phyloP scores from a whole-genome alignment of 169 alveolate genomes.

The Eimeria acervulina region DNA sequence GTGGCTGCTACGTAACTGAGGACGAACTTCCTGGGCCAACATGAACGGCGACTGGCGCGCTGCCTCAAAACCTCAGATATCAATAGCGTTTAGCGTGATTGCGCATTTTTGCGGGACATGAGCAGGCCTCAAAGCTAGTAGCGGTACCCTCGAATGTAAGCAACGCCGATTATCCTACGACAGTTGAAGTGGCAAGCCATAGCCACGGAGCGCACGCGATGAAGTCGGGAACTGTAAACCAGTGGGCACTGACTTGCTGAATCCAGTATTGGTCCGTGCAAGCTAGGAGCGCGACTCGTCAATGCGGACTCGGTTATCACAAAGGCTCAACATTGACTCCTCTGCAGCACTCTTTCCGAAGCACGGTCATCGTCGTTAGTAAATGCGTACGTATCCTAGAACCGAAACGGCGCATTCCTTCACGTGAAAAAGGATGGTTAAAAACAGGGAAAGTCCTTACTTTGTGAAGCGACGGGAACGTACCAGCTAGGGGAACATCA shows the following conservation, averaged over 20 bases:
- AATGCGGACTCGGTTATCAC: neutral
- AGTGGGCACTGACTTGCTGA: neutral
- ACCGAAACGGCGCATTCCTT: neutral
- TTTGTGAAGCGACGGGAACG: neutral
- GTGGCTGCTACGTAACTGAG: neutral
- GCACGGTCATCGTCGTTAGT: neutral
- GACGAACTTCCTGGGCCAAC: constrained; percentile 10
- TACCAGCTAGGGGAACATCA: neutral
- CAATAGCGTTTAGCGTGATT: neutral
- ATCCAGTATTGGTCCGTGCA: neutral
- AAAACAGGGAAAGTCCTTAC: neutral
- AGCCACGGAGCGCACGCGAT: neutral
- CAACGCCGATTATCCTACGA: neutral
- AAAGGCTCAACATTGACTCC: neutral
- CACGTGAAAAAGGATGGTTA: neutral
- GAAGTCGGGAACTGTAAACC: neutral
- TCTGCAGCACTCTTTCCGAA: neutral
- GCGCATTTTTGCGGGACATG: neutral
- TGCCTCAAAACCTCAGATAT: neutral
- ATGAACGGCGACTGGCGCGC: no score
- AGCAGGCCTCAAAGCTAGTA: neutral
- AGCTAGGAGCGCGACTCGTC: neutral
- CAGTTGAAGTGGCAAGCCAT: neutral
- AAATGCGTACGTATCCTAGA: neutral
- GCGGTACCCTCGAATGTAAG: neutral